Percentiles rank a stretch among this genome's conserved stretches.
Evolutionary conservation across 2,329 filamentous ascomycete species (phyloP).

Genomic region (Phyllosticta paracitricarpa): DNA sequence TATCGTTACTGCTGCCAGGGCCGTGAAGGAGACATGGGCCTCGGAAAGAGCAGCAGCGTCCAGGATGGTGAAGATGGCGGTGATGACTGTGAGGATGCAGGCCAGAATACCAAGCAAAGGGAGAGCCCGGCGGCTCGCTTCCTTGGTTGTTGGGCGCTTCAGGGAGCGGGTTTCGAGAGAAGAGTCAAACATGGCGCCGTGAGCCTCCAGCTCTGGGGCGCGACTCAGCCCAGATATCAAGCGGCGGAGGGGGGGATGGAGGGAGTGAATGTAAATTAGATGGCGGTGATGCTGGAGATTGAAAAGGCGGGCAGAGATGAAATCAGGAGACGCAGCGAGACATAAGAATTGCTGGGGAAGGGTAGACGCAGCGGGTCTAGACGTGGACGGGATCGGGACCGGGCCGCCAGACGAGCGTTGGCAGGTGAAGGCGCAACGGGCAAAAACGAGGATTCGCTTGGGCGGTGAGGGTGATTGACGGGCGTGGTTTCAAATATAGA

Average conservation of each 20-base stretch:
- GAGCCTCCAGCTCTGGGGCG: background rate
- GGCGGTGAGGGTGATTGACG: slow-evolving; percentile 6
- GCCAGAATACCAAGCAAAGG: slow-evolving; percentile 24
- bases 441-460: slow-evolving; percentile 1
- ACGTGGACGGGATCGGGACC: background rate
- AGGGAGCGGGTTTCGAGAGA: slow-evolving; percentile 7
- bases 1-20: slow-evolving; percentile 14
- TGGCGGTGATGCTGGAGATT: background rate
- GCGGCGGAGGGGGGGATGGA: background rate
- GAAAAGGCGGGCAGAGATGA: background rate
- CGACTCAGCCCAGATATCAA: background rate
- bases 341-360: background rate
- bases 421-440: slow-evolving; percentile 2
- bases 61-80: slow-evolving; percentile 26
- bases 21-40: slow-evolving; percentile 17
- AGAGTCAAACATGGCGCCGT: background rate
- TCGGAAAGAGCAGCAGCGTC: slow-evolving; percentile 24
- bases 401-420: background rate
- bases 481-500: slow-evolving; percentile 9
- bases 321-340: background rate
- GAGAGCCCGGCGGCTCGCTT: slow-evolving; percentile 9
- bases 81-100: slow-evolving; percentile 25
- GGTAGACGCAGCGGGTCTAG: background rate
- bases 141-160: background rate
- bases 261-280: background rate